phyloP scores from a whole-genome alignment of 2,329 filamentous ascomycete species.

The Pseudogymnoascus sp. region DNA sequence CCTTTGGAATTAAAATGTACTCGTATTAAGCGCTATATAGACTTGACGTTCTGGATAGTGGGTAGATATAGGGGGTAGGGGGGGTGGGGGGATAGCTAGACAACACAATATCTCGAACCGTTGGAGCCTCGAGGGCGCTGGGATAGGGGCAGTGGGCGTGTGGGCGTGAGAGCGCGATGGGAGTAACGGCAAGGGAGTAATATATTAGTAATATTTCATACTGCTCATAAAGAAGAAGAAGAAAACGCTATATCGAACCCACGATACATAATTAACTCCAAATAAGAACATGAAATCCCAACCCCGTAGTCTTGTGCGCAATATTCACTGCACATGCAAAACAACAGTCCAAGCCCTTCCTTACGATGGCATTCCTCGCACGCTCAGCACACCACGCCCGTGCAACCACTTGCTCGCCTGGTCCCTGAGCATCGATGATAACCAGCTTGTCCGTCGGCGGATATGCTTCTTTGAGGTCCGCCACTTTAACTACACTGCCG shows the following conservation, averaged over 20 bases:
- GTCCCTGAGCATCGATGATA: neutral
- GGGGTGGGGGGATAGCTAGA: neutral
- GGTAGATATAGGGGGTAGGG: neutral
- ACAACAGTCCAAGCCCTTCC: neutral
- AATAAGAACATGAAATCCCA: neutral
- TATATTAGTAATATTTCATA: too few species aligned
- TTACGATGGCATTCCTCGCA: neutral
- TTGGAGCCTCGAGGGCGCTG: too few species aligned
- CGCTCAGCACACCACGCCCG: neutral
- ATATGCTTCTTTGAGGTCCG: neutral
- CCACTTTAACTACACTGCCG: neutral
- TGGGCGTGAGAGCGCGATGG: too few species aligned
- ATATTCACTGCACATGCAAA: neutral
- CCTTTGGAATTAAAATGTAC: neutral
- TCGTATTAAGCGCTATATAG: neutral
- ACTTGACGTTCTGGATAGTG: neutral
- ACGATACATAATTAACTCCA: neutral
- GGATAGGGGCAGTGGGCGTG: too few species aligned
- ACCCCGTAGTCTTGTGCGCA: neutral
- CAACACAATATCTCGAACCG: too few species aligned
- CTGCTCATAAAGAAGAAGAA: too few species aligned
- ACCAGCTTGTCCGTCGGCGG: neutral
- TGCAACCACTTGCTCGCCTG: neutral
- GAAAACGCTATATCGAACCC: too few species aligned
- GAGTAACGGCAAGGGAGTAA: too few species aligned